Conservation (phyloP, 225 moss, liverwort and hornwort species). For the Bryoerythrophyllum caledonicum region DNA sequence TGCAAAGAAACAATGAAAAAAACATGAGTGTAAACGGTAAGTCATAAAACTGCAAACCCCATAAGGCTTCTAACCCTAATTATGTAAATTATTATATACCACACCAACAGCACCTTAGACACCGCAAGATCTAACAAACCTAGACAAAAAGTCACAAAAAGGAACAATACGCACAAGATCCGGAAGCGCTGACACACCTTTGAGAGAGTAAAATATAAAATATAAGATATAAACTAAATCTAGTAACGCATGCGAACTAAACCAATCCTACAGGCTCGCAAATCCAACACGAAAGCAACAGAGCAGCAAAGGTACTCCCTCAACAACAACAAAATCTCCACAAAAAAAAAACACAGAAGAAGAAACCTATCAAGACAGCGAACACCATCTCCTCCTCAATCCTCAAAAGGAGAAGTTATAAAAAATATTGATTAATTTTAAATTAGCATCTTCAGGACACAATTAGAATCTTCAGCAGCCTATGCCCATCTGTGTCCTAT, state of each 20-base stretch:
- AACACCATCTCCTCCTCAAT: background rate
- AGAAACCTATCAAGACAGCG: background rate
- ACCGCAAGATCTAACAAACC: constrained; percentile 4
- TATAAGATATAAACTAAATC: background rate
- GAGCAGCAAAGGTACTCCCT: background rate
- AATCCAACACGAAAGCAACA: background rate
- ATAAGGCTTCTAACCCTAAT: background rate
- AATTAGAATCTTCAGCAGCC: too few relatives aligned
- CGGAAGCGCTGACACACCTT: background rate
- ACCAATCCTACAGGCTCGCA: background rate
- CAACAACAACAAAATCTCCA: background rate
- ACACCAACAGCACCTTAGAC: background rate
- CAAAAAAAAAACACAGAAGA: background rate
- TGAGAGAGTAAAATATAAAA: background rate
- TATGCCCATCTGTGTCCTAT: too few relatives aligned
- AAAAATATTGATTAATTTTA: background rate
- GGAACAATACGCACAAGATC: background rate
- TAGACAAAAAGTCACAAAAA: background rate
- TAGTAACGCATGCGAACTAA: background rate
- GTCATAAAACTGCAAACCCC: background rate
- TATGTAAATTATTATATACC: background rate
- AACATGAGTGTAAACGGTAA: background rate
- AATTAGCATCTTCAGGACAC: too few relatives aligned
- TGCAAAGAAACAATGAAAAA: constrained; percentile 30
- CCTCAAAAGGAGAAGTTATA: background rate